A percentile compares a stretch with the other conserved stretches of the same genome.
Evolutionary conservation across 192 early-diverging fungal genomes (phyloP).

Genomic region (Oehlia diaphana): DNA sequence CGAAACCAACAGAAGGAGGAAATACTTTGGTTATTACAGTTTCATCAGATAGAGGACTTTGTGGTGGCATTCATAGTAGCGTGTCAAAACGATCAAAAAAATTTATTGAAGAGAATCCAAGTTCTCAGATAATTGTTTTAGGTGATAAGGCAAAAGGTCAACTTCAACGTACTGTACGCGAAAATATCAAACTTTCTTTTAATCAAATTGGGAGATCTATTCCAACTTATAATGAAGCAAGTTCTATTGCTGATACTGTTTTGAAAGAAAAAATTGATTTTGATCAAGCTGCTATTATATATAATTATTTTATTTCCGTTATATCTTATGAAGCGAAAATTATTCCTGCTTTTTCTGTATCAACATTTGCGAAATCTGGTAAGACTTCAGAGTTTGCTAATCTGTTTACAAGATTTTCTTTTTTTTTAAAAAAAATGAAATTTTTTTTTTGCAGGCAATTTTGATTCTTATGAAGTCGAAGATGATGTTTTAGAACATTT

Average conservation of each 20-base stretch:
- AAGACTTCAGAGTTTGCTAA: not conserved
- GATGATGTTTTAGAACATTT: slow-evolving; percentile 85
- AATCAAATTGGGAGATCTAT: slow-evolving; percentile 89
- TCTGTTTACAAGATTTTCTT: not conserved
- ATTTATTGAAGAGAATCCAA: slow-evolving; percentile 56
- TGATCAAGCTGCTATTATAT: slow-evolving; percentile 79
- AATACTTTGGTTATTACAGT: slow-evolving; percentile 77
- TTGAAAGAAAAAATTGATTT: slow-evolving; percentile 59
- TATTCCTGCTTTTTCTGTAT: slow-evolving; percentile 64
- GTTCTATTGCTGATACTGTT: slow-evolving; percentile 78
- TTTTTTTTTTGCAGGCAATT: slow-evolving; percentile 52
- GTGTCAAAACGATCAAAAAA: slow-evolving; percentile 82
- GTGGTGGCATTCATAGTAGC: slow-evolving; percentile 97
- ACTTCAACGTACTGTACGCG: slow-evolving; percentile 73
- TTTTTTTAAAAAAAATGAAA: not conserved
- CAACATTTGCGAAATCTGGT: slow-evolving; percentile 74
- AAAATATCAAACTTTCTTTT: slow-evolving; percentile 83
- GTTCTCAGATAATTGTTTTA: slow-evolving; percentile 67
- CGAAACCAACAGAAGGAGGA: slow-evolving; percentile 61
- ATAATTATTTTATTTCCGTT: slow-evolving; percentile 93
- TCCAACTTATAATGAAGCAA: slow-evolving; percentile 88
- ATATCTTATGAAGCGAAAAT: slow-evolving; percentile 87
- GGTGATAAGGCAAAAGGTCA: slow-evolving; percentile 95
- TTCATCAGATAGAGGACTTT: slow-evolving; percentile 97
- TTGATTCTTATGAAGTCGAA: slow-evolving; percentile 91